Evolutionary conservation across 805 yeast genomes (phyloP).

Genomic region (Metschnikowia matae): DNA sequence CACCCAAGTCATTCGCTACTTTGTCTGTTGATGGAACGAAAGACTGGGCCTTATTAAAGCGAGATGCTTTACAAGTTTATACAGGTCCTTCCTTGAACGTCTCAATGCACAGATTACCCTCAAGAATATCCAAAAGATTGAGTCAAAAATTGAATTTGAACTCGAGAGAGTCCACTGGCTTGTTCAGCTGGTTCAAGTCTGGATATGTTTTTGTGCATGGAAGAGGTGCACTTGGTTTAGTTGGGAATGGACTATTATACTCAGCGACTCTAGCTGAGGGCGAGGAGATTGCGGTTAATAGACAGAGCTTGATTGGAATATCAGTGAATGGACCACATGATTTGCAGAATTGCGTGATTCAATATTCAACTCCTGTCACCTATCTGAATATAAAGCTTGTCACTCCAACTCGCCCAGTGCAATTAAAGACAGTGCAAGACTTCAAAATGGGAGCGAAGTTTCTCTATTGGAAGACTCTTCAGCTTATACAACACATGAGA

Average conservation of each 20-base stretch:
- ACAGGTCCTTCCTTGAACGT: constrained; percentile 50
- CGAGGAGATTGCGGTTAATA: constrained; percentile 48
- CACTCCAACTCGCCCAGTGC: constrained; percentile 13
- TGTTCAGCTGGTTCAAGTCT: constrained; percentile 28
- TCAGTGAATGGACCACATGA: constrained; percentile 49
- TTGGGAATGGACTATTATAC: constrained; percentile 53
- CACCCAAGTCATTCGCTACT: constrained; percentile 39
- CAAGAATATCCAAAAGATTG: constrained; percentile 30
- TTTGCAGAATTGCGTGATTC: constrained; percentile 36
- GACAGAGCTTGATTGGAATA: constrained; percentile 44
- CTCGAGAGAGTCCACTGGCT: constrained; percentile 36
- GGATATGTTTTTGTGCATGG: constrained; percentile 53
- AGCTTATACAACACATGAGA: background rate
- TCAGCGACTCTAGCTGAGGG: constrained; percentile 40
- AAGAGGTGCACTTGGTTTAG: constrained; percentile 52
- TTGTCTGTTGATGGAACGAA: constrained; percentile 51
- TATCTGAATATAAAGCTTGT: constrained; percentile 7
- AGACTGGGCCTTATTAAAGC: constrained; percentile 59
- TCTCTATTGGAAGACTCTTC: constrained; percentile 12
- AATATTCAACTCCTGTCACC: constrained; percentile 15
- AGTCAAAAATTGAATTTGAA: constrained; percentile 22
- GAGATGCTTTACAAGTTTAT: constrained; percentile 46
- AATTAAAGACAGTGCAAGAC: constrained; percentile 9
- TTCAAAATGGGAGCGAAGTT: constrained; percentile 8
- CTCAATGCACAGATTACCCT: constrained; percentile 37